Conservation (phyloP, 169 alveolate genomes). For the Plasmodium yoelii region DNA sequence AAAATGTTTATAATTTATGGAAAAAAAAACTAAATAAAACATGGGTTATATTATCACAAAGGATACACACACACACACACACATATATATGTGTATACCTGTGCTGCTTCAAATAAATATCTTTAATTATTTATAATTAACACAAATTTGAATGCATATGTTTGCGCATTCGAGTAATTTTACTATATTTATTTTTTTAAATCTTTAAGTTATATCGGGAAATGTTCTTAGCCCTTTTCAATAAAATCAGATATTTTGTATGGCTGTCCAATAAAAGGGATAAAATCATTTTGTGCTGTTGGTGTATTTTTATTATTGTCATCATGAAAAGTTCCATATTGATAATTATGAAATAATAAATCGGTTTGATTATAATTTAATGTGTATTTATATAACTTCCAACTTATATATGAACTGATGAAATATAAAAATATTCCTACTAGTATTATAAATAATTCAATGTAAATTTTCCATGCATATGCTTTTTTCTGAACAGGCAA, state of each 20-base stretch:
- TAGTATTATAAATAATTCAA: slow-evolving; percentile 48
- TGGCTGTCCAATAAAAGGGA: slow-evolving; percentile 74
- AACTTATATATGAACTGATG: slow-evolving; percentile 66
- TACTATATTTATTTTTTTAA: no score
- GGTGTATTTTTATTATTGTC: slow-evolving; percentile 60
- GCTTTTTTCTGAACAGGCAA: slow-evolving; percentile 68
- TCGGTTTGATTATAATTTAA: slow-evolving; percentile 60
- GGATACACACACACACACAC: no score
- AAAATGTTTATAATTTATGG: no score
- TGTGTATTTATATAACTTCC: slow-evolving; percentile 71
- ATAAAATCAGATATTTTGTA: slow-evolving; percentile 67
- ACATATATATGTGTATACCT: no score
- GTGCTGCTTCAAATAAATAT: no score
- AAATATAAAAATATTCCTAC: slow-evolving; percentile 58
- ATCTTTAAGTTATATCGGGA: no score
- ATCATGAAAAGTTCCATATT: slow-evolving; percentile 70
- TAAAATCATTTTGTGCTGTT: slow-evolving; percentile 54
- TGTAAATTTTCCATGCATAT: slow-evolving; percentile 68
- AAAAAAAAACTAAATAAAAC: no score
- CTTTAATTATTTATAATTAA: no score
- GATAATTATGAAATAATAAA: slow-evolving; percentile 47
- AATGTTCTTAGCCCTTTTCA: slow-evolving; percentile 32
- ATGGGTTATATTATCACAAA: no score
- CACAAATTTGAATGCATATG: no score
- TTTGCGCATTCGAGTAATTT: no score